Evolutionary conservation across 1,284 basidiomycete species (phyloP).

Genomic region (Microstroma glucosiphilum): DNA sequence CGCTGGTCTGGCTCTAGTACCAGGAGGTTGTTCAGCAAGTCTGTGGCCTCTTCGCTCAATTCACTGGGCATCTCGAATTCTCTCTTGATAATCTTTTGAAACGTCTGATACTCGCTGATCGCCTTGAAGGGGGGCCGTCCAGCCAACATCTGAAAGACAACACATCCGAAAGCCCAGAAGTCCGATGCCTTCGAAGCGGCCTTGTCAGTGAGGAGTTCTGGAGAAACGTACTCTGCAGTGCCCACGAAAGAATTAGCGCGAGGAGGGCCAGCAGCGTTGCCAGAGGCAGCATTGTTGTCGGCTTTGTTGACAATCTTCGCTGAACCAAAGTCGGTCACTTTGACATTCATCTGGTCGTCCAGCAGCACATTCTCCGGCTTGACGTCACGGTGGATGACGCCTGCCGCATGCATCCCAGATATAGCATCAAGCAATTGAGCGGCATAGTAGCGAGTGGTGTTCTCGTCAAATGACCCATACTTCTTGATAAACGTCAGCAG

Average conservation of each 20-base stretch:
- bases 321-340: constrained; percentile 48
- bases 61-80: constrained; percentile 55
- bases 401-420: constrained; percentile 40
- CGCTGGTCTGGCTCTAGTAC: constrained; percentile 43
- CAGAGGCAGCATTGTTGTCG: constrained; percentile 5
- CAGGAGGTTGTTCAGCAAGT: constrained; percentile 54
- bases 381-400: constrained; percentile 42
- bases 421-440: constrained; percentile 45
- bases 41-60: constrained; percentile 54
- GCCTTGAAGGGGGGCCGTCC: constrained; percentile 58
- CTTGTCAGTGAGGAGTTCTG: constrained; percentile 73
- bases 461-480: constrained; percentile 36
- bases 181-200: constrained; percentile 54
- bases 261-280: background rate
- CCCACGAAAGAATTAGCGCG: constrained; percentile 80
- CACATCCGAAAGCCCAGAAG: constrained; percentile 59
- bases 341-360: constrained; percentile 33
- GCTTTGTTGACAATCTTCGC: constrained; percentile 31
- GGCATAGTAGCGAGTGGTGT: constrained; percentile 33
- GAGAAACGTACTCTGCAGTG: constrained; percentile 90
- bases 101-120: constrained; percentile 59
- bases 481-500: constrained; percentile 40
- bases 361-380: constrained; percentile 49
- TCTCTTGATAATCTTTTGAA: constrained; percentile 57
- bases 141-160: constrained; percentile 57